Base-by-base conservation (phyloP, 495 filamentous ascomycete genomes). In the Neurospora intermedia region DNA sequence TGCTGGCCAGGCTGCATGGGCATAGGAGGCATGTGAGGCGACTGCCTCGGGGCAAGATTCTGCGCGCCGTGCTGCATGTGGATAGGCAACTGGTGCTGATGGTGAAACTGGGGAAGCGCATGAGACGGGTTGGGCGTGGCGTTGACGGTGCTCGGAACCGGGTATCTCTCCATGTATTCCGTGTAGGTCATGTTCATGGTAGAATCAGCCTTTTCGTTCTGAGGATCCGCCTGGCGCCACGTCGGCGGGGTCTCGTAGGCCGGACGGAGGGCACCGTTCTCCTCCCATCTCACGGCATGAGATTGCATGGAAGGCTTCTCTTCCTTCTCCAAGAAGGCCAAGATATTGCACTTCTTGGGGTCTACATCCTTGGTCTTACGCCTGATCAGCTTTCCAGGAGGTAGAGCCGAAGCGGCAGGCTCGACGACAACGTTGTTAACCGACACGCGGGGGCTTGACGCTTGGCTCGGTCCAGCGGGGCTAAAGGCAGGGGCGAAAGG, bases 201-300 rank as follows among this genome's bases (percentile, higher is more conserved):
- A 15, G 86, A 87, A 70, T 85, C 83, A 41, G 89, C 88, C 38
- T 91, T 89, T 73, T 92, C 88, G 45, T 87, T 88, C 43, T 87
- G 87, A 10, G 88, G 84, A 39, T 87, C 78, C 6, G 86, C 80
- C 72, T 84, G 82, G 59, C 90, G 89, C 93, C 94, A 98, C 9
- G 89, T 93, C 2, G 94, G 94, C 15, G 83, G 85, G 0, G 94
- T 97, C 69, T 91, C 89, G 80, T 91, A 96, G 38, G 94, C 87
- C 15, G 87, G 89, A 41, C 89, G 89, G 41, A 98, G 89, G 23
- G 93, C 92, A 38, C 91, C 91, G 77, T 93, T 97, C 41, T 86
- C 85, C 23, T 85, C 82, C 85, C 85, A 88, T 69, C 84, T 81
- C 69, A 83, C 84, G 15, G 88, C 90, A 75, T 89, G 89, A 76